phyloP scores from a whole-genome alignment of 768 basidiomycete species.

The Mycena epipterygia region DNA sequence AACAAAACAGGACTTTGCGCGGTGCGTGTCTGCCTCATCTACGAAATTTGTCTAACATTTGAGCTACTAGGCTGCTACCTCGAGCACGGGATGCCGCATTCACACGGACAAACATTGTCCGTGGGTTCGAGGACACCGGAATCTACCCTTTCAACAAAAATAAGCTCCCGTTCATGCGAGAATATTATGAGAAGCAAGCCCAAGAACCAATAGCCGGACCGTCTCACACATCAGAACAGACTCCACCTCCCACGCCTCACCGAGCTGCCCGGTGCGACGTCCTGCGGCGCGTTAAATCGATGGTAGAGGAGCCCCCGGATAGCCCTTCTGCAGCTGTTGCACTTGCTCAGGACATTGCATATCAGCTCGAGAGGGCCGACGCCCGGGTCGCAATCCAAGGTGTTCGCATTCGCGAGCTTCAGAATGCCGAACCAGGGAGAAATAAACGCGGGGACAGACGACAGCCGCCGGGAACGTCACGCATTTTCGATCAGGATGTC shows the following conservation, averaged over 20 bases:
- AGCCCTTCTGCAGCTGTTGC: not conserved
- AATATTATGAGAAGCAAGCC: not conserved
- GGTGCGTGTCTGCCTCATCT: not conserved
- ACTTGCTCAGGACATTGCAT: not conserved
- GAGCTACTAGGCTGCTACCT: not conserved
- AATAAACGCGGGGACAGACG: not conserved
- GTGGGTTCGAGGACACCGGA: not conserved
- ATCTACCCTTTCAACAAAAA: slow-evolving; percentile 12
- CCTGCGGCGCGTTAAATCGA: not conserved
- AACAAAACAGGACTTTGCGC: not conserved
- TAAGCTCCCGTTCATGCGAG: slow-evolving; percentile 1
- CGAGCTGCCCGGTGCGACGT: no score
- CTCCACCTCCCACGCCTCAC: not conserved
- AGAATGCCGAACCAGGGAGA: slow-evolving; percentile 7
- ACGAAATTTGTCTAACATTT: not conserved
- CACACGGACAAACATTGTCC: not conserved
- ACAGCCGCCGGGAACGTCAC: not conserved
- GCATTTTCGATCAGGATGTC: slow-evolving; percentile 4
- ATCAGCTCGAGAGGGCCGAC: not conserved
- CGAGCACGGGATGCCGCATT: not conserved
- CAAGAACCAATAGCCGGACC: not conserved
- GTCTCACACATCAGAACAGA: no score
- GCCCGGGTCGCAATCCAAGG: not conserved
- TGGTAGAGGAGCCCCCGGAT: not conserved
- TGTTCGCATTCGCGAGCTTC: slow-evolving; percentile 7